A percentile compares a stretch with the other conserved stretches of the same genome.
Evolutionary conservation across 306 rosid species (phyloP).

Genomic region (Cyclanthera cordifolia): DNA sequence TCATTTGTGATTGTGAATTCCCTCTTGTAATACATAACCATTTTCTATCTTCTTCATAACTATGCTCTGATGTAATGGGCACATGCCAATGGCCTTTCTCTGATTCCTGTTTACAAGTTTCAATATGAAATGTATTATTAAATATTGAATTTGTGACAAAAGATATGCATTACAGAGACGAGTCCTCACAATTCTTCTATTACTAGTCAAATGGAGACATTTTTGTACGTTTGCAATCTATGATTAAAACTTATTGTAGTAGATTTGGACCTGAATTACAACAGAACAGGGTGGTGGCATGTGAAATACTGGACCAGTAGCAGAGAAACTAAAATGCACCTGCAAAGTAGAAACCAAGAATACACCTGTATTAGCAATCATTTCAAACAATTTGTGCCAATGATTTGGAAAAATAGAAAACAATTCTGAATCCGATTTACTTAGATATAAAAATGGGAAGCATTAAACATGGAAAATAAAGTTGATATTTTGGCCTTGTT

Average conservation of each 20-base stretch:
- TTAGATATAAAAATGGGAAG: not conserved
- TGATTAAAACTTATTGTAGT: slow-evolving; percentile 5
- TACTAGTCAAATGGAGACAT: not conserved
- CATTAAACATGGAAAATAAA: not conserved
- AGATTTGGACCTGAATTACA: slow-evolving; percentile 62
- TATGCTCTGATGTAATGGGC: slow-evolving; percentile 55
- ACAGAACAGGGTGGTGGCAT: slow-evolving; percentile 94
- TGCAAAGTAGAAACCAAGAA: slow-evolving; percentile 25
- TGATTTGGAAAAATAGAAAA: not conserved
- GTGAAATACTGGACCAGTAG: slow-evolving; percentile 68
- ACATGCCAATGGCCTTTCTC: slow-evolving; percentile 83
- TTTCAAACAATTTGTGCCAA: not conserved
- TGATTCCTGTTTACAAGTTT: slow-evolving; percentile 62
- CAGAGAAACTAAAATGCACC: slow-evolving; percentile 77
- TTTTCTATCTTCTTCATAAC: slow-evolving; percentile 48
- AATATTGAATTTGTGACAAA: not conserved
- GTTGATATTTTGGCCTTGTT: not conserved
- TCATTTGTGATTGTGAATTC: slow-evolving; percentile 19
- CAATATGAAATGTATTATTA: slow-evolving; percentile 3
- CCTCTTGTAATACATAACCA: slow-evolving; percentile 70
- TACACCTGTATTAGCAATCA: slow-evolving; percentile 15
- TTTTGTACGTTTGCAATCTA: not conserved
- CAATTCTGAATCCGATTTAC: not conserved
- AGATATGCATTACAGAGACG: not conserved
- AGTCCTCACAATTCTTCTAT: not conserved